Evolutionary conservation across 1,284 basidiomycete species (phyloP).

Genomic region (Ceratobasidium sp.): DNA sequence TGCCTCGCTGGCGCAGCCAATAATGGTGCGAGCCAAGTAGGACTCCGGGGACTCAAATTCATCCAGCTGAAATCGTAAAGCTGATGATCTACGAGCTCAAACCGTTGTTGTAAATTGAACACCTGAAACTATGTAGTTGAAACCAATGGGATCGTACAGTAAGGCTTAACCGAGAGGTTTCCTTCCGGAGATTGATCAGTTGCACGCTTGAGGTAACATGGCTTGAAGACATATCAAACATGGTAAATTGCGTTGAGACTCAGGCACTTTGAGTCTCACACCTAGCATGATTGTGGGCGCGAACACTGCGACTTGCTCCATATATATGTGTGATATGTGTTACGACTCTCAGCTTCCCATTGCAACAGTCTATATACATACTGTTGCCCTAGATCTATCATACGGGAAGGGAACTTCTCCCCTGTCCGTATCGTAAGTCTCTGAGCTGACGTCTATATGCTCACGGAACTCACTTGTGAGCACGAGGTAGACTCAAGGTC

Average conservation of each 20-base stretch:
- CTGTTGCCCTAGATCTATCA: neutral
- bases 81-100: neutral
- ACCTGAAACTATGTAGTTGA: too few species aligned
- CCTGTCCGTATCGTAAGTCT: too few species aligned
- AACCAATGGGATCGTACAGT: too few species aligned
- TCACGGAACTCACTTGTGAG: neutral
- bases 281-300: too few species aligned
- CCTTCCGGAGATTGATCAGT: too few species aligned
- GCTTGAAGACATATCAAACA: too few species aligned
- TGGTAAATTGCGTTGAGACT: neutral
- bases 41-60: neutral
- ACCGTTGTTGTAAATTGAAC: too few species aligned
- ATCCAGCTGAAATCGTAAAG: neutral
- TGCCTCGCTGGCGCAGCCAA: neutral
- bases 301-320: neutral
- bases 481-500: neutral
- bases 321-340: too few species aligned
- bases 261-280: too few species aligned
- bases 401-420: conserved; percentile 13
- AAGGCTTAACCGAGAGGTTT: too few species aligned
- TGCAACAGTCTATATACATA: conserved; percentile 3
- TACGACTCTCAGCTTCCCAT: too few species aligned
- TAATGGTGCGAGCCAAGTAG: neutral
- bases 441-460: neutral
- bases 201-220: too few species aligned